These are phyloP conservation scores for Drechslerella stenobrocha DNA, from an alignment of 2,329 filamentous ascomycete species.

Conservation along the genomic window DNA sequence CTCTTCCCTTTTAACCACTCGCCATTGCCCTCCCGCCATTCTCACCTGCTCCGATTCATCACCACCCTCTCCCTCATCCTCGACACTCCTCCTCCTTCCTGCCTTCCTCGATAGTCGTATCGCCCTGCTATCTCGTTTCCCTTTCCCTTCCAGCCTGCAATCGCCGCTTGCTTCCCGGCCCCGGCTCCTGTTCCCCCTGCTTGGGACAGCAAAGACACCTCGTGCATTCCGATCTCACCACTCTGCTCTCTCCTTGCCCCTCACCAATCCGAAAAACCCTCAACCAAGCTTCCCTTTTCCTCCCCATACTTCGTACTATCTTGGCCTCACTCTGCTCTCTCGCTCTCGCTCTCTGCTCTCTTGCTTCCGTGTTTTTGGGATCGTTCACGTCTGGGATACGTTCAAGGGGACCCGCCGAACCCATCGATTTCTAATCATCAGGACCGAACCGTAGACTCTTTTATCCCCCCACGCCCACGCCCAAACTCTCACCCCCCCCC, in stretches of 20 bases:
- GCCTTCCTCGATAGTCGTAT: slow-evolving; percentile 40
- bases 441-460: slow-evolving; percentile 23
- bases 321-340: slow-evolving; percentile 3
- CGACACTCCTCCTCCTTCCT: slow-evolving; percentile 27
- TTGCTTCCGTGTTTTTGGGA: slow-evolving; percentile 31
- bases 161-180: slow-evolving; percentile 28
- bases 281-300: slow-evolving; percentile 27
- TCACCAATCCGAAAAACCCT: slow-evolving; percentile 30
- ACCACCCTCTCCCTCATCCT: slow-evolving; percentile 16
- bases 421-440: slow-evolving; percentile 31
- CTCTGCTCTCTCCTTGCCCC: slow-evolving; percentile 36
- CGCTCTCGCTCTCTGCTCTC: slow-evolving; percentile 1
- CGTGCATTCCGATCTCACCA: slow-evolving; percentile 44
- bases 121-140: slow-evolving; percentile 46
- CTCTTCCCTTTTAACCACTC: slow-evolving; percentile 48
- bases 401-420: slow-evolving; percentile 16
- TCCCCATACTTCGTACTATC: slow-evolving; percentile 37
- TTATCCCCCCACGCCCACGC: not conserved
- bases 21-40: slow-evolving; percentile 41
- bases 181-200: slow-evolving; percentile 18
- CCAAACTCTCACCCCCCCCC: not conserved
- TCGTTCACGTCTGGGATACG: slow-evolving; percentile 40
- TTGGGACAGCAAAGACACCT: slow-evolving; percentile 25
- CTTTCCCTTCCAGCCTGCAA: slow-evolving; percentile 11
- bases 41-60: slow-evolving; percentile 45